phyloP scores from a whole-genome alignment of 2,329 filamentous ascomycete genomes.

The Cladosporium sp. region DNA sequence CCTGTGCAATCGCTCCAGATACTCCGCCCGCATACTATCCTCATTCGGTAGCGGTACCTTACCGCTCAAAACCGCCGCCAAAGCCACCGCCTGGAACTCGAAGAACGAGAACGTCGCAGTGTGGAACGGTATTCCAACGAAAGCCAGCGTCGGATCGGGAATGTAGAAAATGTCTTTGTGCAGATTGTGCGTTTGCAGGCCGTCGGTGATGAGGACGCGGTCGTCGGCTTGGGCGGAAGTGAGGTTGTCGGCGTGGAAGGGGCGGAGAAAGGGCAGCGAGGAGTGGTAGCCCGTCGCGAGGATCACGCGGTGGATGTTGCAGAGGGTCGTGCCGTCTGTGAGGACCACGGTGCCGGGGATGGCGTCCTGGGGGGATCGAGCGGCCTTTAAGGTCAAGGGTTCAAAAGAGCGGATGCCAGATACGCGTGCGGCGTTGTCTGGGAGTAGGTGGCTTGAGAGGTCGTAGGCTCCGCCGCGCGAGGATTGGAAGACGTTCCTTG shows the following conservation, averaged over 20 bases:
- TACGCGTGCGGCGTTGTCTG: slow-evolving; percentile 54
- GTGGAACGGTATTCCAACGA: slow-evolving; percentile 65
- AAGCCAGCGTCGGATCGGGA: slow-evolving; percentile 61
- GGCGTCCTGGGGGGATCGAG: slow-evolving; percentile 13
- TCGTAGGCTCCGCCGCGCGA: slow-evolving; percentile 63
- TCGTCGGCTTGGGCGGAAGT: slow-evolving; percentile 52
- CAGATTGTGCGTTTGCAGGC: slow-evolving; percentile 63
- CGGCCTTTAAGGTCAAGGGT: slow-evolving; percentile 22
- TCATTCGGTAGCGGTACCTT: slow-evolving; percentile 49
- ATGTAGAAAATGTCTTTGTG: slow-evolving; percentile 74
- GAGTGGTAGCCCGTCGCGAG: slow-evolving; percentile 70
- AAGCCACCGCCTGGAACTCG: slow-evolving; percentile 66
- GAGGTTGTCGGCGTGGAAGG: slow-evolving; percentile 50
- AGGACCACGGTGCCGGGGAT: slow-evolving; percentile 56
- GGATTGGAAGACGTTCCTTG: slow-evolving; percentile 53
- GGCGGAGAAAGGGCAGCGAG: slow-evolving; percentile 62
- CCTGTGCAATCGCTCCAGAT: slow-evolving; percentile 35
- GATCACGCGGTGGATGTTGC: slow-evolving; percentile 61
- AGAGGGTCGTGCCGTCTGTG: slow-evolving; percentile 54
- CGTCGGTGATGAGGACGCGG: slow-evolving; percentile 62
- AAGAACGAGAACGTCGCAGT: slow-evolving; percentile 69
- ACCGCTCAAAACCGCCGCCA: slow-evolving; percentile 59
- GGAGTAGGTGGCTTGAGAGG: slow-evolving; percentile 55
- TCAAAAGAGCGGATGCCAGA: slow-evolving; percentile 52
- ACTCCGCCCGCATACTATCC: slow-evolving; percentile 46